Base-by-base conservation (phyloP, 129 eudicot species). In the Calendula officinalis region DNA sequence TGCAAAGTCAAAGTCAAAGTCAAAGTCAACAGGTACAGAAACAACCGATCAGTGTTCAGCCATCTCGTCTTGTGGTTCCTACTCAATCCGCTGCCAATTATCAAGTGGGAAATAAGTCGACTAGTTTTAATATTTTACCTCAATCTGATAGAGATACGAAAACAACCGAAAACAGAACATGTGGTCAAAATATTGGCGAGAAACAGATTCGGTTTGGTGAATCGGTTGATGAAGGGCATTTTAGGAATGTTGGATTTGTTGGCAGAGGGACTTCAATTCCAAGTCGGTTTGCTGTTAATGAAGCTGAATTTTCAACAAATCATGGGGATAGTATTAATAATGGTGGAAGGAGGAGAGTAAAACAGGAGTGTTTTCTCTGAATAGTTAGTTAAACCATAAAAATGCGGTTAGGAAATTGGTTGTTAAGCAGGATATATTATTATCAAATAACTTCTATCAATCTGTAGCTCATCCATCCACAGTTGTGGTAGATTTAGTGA, bases 61-160 rank as follows among this genome's bases (percentile, higher is more conserved):
- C 95, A 14, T 87, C 95, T 75, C 75, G 91, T 66, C 71, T 87
- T 37, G 95, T 87, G 46, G 75, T 81, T 39, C 91, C 95, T 9
- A 56, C 83, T 56, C 85, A 74, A 55, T 47, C 80, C 27, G 62
- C 68, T 3, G 67, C 63, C 52, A 74, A 56, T 64, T 81, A 68
- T 67, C 85, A 83, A 22, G 77, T 58, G 17, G 81, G 70, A 54
- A 80, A 71, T 13, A 65, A 77, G 48, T 40, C 44, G 15, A 22
- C 73, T 57, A 68, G 74, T 53, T 75, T 64, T 62, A 73, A 57
- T 56, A 67, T 56, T 68, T 83, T 59, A 14, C 68, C 84, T 54
- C 80, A 73, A 34, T 39, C 82, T 53, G 78, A 73, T 73, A 68
- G 74, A 46, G 80, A 84, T 54, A 44, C 56, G 12, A 80, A 60